phyloP scores from a whole-genome alignment of 192 early-diverging fungal genomes.

The Backusella psychrophila region DNA sequence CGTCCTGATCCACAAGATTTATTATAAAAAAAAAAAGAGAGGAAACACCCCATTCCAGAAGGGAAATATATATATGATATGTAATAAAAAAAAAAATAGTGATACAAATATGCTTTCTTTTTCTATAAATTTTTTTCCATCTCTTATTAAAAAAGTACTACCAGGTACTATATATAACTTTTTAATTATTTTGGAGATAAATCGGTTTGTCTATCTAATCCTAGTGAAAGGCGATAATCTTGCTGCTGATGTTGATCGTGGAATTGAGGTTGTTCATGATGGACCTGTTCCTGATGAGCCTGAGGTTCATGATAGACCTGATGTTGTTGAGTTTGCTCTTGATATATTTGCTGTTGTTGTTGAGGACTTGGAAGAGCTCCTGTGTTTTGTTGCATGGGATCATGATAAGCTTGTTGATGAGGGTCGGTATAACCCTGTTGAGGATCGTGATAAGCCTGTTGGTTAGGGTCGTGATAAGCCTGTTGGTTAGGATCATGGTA shows the following conservation, averaged over 20 bases:
- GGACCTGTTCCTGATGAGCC: neutral
- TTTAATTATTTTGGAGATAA: slow-evolving; percentile 10
- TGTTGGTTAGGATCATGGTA: neutral
- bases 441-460: neutral
- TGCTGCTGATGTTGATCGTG: neutral
- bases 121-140: neutral
- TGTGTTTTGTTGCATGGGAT: neutral
- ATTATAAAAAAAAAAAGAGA: neutral
- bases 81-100: neutral
- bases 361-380: neutral
- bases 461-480: neutral
- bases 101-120: neutral
- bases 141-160: neutral
- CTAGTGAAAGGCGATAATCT: neutral
- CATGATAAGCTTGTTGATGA: neutral
- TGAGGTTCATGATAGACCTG: neutral
- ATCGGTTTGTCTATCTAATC: neutral
- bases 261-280: neutral
- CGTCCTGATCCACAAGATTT: slow-evolving; percentile 13
- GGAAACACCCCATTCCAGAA: neutral
- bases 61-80: neutral
- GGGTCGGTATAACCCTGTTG: neutral
- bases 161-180: neutral
- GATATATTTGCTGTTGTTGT: neutral
- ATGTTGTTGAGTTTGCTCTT: neutral